Evolutionary conservation across 345 rosid genomes (phyloP).

Genomic region (Eutrema heterophyllum): DNA sequence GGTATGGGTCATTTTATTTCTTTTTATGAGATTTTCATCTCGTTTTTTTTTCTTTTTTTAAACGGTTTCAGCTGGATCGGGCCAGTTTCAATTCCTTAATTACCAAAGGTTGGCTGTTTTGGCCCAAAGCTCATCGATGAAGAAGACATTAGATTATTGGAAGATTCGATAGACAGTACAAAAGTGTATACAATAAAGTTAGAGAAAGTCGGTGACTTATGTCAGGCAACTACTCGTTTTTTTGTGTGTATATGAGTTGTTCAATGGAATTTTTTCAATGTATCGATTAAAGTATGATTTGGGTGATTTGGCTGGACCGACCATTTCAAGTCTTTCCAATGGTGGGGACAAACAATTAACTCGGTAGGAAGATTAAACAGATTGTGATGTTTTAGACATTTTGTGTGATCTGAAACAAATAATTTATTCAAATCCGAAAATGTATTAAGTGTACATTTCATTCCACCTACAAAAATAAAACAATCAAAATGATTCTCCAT

Average conservation of each 20-base stretch:
- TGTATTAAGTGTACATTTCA: no score
- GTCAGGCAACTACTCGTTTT: background rate
- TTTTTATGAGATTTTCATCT: background rate
- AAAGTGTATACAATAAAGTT: background rate
- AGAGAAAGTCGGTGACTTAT: conserved; percentile 10
- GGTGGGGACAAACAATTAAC: conserved; percentile 12
- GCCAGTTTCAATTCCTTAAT: background rate
- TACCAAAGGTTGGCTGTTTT: background rate
- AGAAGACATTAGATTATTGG: background rate
- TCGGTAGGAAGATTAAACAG: background rate
- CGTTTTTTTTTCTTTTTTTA: no score
- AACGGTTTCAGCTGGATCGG: background rate
- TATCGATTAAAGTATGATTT: background rate
- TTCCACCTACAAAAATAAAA: background rate
- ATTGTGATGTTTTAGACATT: conserved; percentile 16
- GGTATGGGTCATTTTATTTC: background rate
- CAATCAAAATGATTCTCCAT: background rate
- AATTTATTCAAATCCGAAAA: background rate
- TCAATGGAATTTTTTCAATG: background rate
- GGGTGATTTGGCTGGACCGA: conserved; percentile 28
- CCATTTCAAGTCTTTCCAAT: conserved; percentile 7
- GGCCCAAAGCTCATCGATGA: background rate
- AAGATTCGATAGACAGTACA: background rate
- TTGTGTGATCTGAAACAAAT: background rate
- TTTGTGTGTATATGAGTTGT: conserved; percentile 26